Percentiles rank a stretch among this genome's conserved stretches.
Evolutionary conservation across 371 early-diverging fungal genomes (phyloP).

Genomic region (Nosema muscidifuracis): DNA sequence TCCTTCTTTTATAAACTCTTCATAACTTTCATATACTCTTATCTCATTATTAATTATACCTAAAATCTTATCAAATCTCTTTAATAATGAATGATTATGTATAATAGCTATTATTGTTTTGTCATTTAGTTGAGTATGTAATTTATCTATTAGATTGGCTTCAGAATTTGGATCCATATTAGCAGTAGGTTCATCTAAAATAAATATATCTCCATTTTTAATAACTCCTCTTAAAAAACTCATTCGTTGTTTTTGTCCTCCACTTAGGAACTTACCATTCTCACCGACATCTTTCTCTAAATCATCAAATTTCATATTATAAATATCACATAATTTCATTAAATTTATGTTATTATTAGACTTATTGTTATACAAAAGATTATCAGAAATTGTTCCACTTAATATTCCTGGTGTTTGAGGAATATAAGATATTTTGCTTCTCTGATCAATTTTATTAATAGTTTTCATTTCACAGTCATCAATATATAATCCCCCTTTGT

Average conservation of each 20-base stretch:
- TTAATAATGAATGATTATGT: slow-evolving; percentile 72
- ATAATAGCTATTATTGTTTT: slow-evolving; percentile 78
- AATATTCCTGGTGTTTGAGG: slow-evolving; percentile 78
- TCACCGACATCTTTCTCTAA: slow-evolving; percentile 70
- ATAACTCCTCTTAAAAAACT: slow-evolving; percentile 66
- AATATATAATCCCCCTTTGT: slow-evolving; percentile 49
- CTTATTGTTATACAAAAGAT: slow-evolving; percentile 66
- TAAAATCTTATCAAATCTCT: slow-evolving; percentile 65
- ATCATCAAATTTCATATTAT: slow-evolving; percentile 68
- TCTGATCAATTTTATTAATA: slow-evolving; percentile 66
- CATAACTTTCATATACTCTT: slow-evolving; percentile 21
- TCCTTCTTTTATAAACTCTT: slow-evolving; percentile 23
- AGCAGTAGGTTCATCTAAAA: slow-evolving; percentile 65
- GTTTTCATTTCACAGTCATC: slow-evolving; percentile 66
- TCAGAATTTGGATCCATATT: slow-evolving; percentile 71
- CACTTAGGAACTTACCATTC: slow-evolving; percentile 72
- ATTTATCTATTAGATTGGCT: slow-evolving; percentile 74
- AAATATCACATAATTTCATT: slow-evolving; percentile 65
- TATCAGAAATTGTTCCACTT: slow-evolving; percentile 71
- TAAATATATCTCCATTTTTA: slow-evolving; percentile 64
- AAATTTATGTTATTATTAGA: slow-evolving; percentile 64
- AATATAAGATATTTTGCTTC: slow-evolving; percentile 71
- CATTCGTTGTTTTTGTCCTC: slow-evolving; percentile 79
- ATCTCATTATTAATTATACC: slow-evolving; percentile 61
- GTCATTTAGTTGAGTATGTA: slow-evolving; percentile 68